Evolutionary conservation across 164 flowering plant species (phyloP), one percentile per base, ranked within the genome.

Genomic region (Piper betle): DNA sequence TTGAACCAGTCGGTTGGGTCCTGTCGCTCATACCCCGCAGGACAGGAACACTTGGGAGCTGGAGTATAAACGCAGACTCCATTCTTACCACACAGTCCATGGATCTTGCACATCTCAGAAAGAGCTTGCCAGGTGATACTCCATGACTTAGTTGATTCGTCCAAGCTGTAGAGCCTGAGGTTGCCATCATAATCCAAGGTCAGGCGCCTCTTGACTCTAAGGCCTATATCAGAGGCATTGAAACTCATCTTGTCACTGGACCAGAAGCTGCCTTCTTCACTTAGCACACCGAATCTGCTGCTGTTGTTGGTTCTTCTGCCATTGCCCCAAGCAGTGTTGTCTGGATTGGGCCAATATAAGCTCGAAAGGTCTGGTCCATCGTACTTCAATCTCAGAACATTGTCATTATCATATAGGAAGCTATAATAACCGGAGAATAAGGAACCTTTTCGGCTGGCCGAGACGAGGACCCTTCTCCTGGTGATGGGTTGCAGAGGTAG

Each of bases 131-230:
- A 72, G 18, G 75, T 48, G 53, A 68, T 20, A 6, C 5, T 37
- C 75, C 75, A 72, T 25, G 57, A 40, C 11, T 58, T 48, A 0
- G 33, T 64, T 7, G 62, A 59, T 43, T 63, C 55, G 19, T 71
- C 56, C 60, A 67, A 52, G 52, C 68, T 71, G 56, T 71, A 67
- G 2, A 71, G 64, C 53, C 74, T 63, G 25, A 71, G 70, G 53
- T 66, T 63, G 38, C 71, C 74, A 41, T 71, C 71, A 41, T 52
- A 59, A 55, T 63, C 73, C 66, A 70, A 53, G 17, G 70, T 71
- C 46, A 71, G 41, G 12, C 64, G 59, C 55, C 74, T 66, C 7
- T 25, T 66, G 13, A 66, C 38, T 43, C 59, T 55, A 15, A 55
- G 17, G 46, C 74, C 74, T 50, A 7, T 25, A 41, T 67, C 71